These are phyloP conservation scores for Wickerhamiella occidentalis DNA, from an alignment of 805 yeast species.

Conservation along the genomic window DNA sequence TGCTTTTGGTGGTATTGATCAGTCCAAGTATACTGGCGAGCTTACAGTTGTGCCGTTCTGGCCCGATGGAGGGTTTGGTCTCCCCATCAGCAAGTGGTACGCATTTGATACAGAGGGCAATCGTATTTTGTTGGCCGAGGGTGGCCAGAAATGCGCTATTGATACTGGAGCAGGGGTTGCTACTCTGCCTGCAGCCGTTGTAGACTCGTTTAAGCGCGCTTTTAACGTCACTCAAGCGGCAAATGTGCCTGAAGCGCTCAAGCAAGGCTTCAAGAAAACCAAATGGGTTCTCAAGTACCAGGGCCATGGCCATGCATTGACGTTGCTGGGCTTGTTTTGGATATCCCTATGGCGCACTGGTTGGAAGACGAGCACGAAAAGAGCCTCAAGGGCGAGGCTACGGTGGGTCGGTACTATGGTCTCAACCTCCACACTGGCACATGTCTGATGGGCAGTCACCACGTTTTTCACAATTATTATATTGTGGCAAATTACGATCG, in stretches of 20 bases:
- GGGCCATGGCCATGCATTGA: neutral
- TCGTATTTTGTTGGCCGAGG: neutral
- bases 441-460: neutral
- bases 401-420: neutral
- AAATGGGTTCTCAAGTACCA: neutral
- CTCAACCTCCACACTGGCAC: neutral
- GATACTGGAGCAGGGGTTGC: neutral
- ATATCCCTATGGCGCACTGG: neutral
- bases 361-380: neutral
- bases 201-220: neutral
- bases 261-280: neutral
- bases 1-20: slow-evolving; percentile 34
- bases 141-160: neutral
- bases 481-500: neutral
- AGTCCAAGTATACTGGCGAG: slow-evolving; percentile 31
- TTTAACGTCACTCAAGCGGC: neutral
- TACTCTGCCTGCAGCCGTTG: neutral
- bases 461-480: neutral
- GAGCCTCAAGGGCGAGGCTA: neutral
- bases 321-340: neutral
- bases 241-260: neutral
- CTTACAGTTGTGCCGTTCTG: slow-evolving; percentile 17
- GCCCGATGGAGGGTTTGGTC: neutral
- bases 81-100: neutral
- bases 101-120: neutral